Percentiles rank a stretch among this genome's conserved stretches.
These are phyloP conservation scores for Saccharomyces paradoxus DNA, from an alignment of 805 yeast species.

Conservation along the genomic window DNA sequence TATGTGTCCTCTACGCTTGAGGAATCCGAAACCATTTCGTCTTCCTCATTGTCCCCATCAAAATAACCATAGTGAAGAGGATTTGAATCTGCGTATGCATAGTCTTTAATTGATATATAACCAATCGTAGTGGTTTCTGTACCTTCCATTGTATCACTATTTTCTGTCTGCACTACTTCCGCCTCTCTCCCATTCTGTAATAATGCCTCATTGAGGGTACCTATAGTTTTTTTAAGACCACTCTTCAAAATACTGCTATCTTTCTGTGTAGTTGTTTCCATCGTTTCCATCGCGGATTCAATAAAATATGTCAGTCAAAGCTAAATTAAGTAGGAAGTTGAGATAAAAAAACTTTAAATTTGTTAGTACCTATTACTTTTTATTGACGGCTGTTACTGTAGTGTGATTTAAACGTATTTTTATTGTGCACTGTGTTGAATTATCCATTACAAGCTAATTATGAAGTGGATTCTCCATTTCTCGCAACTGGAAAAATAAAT, in stretches of 20 bases:
- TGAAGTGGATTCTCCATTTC: background rate
- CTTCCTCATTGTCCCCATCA: conserved; percentile 22
- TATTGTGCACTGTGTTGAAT: background rate
- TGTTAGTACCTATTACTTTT: background rate
- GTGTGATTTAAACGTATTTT: background rate
- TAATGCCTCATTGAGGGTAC: background rate
- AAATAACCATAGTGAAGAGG: conserved; percentile 63
- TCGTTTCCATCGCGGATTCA: background rate
- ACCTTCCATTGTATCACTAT: background rate
- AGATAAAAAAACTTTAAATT: background rate
- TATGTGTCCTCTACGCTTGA: conserved; percentile 12
- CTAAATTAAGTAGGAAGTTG: background rate
- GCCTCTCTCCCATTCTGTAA: background rate
- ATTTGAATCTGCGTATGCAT: conserved; percentile 63
- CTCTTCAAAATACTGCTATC: background rate
- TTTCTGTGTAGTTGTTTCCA: background rate
- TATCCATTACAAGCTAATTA: background rate
- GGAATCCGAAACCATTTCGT: conserved; percentile 18
- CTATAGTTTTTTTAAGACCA: background rate
- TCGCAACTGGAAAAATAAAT: background rate
- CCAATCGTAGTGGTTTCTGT: conserved; percentile 12
- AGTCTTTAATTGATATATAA: conserved; percentile 60
- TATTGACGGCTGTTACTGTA: background rate
- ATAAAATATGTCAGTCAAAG: background rate
- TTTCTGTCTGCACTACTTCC: background rate